Evolutionary conservation across 768 basidiomycete genomes (phyloP).

Genomic region (Hygrocybe coccinea): DNA sequence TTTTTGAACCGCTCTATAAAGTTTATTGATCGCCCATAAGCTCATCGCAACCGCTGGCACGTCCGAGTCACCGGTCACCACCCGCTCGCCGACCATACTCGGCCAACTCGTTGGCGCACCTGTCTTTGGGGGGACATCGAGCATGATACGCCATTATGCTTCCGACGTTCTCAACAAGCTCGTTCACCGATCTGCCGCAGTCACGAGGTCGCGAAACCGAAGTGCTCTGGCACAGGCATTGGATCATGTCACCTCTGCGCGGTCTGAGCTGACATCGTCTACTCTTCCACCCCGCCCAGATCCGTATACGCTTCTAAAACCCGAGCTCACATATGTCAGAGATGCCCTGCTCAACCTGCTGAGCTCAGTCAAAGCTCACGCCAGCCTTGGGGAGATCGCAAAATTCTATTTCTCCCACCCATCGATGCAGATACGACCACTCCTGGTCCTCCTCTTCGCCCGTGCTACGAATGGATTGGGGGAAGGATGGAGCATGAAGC

Average conservation of each 20-base stretch:
- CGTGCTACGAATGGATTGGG: slow-evolving; percentile 93
- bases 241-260: neutral
- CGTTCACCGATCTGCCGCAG: neutral
- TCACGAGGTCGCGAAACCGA: too few species aligned
- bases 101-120: too few species aligned
- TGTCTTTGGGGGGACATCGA: too few species aligned
- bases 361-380: slow-evolving; percentile 69
- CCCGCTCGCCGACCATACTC: too few species aligned
- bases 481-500: slow-evolving; percentile 52
- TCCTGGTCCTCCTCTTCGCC: slow-evolving; percentile 83
- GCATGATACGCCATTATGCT: neutral
- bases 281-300: slow-evolving; percentile 29
- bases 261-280: neutral
- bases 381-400: slow-evolving; percentile 80
- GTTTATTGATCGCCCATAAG: too few species aligned
- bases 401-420: slow-evolving; percentile 88
- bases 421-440: slow-evolving; percentile 86
- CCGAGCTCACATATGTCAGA: slow-evolving; percentile 69
- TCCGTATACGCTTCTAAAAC: slow-evolving; percentile 64
- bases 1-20: too few species aligned
- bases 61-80: too few species aligned
- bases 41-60: too few species aligned
- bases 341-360: slow-evolving; percentile 70
- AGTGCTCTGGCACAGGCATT: too few species aligned
- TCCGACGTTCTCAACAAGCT: neutral